Base-by-base conservation (phyloP, 2,329 filamentous ascomycete genomes). In the Mycosphaerelloides madeirae region DNA sequence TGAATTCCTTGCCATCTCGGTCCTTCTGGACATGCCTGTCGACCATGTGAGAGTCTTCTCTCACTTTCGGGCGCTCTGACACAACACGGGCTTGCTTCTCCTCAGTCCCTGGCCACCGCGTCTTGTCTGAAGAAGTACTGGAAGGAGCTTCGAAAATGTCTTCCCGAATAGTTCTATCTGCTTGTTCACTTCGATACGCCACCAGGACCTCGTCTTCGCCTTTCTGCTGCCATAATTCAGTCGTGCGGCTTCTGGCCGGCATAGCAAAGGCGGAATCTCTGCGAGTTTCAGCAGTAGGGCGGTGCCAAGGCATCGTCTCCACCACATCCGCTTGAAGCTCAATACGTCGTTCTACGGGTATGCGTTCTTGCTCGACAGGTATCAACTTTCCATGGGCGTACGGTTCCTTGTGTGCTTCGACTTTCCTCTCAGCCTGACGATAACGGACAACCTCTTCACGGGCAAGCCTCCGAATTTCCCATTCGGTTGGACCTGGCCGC, bases 361-460 rank as follows among this genome's bases (percentile, higher is more conserved):
- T 46, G 16, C 46, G 43, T 13, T 42, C 31, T n/a, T 41, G 22
- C 32, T 53, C 46, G 7, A 59, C 43, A 6, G 52, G 54, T n/a
- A 58, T 49, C 53, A 63, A 46, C 9, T 49, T 50, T 9, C 62
- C 60, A 52, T 65, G 59, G 22, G 56, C 55, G 31, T 58, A 66
- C 6, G 58, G 42, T 19, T 54, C 46, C 3, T 50, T 48, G 44
- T 65, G 62, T 14, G 51, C 49, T 29, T 63, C 57, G 31, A 66
- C 43, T 43, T 51, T 59, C n/a, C 62, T 56, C 49, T 65, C 63
- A 6, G 56, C 58, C 40, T 59, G 54, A 14, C 62, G 56, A 42
- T 63, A 66, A 9, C 55, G 55, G 18, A 56, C 54, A 31, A 66
- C 52, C 36, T 66, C 63, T 25, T 66, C 61, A 20, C 62, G 52